phyloP scores from a whole-genome alignment of 805 yeast genomes.

The Kodamaea jinghongensis region DNA sequence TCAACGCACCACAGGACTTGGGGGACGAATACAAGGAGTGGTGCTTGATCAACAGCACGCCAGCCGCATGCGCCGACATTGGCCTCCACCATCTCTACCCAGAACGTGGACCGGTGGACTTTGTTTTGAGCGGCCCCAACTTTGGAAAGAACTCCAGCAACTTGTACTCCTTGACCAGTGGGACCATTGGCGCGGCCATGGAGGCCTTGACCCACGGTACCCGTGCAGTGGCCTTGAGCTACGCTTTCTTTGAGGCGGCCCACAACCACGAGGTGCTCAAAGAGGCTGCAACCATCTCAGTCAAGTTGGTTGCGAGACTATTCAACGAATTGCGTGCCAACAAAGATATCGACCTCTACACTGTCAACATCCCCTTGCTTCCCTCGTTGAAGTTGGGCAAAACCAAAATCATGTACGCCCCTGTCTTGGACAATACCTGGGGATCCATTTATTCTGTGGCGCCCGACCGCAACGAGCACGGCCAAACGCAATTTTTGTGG shows the following conservation, averaged over 20 bases:
- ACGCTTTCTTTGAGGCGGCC: conserved; percentile 63
- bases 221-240: conserved; percentile 77
- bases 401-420: conserved; percentile 69
- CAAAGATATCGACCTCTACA: conserved; percentile 61
- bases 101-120: conserved; percentile 60
- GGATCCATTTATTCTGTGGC: conserved; percentile 50
- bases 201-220: conserved; percentile 78
- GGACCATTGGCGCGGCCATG: conserved; percentile 96
- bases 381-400: conserved; percentile 46
- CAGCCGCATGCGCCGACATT: conserved; percentile 92
- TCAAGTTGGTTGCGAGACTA: conserved; percentile 60
- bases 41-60: conserved; percentile 88
- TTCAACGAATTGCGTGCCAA: conserved; percentile 53
- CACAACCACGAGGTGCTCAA: conserved; percentile 50
- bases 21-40: conserved; percentile 60
- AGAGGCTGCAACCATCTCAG: conserved; percentile 67
- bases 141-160: conserved; percentile 92
- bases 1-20: conserved; percentile 46
- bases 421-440: conserved; percentile 84
- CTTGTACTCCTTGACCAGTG: conserved; percentile 83
- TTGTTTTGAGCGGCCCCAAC: conserved; percentile 93
- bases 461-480: conserved; percentile 20
- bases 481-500: conserved; percentile 65
- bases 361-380: conserved; percentile 82
- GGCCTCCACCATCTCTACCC: conserved; percentile 70